Conservation (phyloP, 2,329 filamentous ascomycete species). For the Aspergillus pseudoglaucus region DNA sequence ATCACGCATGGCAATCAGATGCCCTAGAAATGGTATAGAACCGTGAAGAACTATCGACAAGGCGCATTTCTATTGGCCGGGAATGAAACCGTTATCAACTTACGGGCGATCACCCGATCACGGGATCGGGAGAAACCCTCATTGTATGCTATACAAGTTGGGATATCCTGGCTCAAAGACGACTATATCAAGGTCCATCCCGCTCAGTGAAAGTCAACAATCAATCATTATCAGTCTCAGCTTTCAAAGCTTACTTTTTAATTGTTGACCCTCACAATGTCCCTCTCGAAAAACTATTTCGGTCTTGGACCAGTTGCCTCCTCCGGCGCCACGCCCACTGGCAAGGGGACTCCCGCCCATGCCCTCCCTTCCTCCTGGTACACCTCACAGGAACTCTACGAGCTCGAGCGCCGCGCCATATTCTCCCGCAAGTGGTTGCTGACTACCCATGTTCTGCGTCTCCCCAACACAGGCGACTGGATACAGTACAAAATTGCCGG, state of each 20-base stretch:
- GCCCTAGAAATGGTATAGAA: too few species aligned
- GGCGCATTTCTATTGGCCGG: neutral
- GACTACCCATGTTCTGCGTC: constrained; percentile 38
- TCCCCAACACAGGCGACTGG: constrained; percentile 51
- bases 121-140: neutral
- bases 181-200: neutral
- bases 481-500: constrained; percentile 51
- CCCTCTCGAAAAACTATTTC: constrained; percentile 32
- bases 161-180: neutral
- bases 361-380: constrained; percentile 50
- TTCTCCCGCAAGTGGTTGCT: constrained; percentile 50
- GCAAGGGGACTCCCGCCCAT: constrained; percentile 27
- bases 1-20: too few species aligned
- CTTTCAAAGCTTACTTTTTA: neutral
- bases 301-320: constrained; percentile 25
- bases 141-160: neutral
- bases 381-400: constrained; percentile 39
- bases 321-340: constrained; percentile 7
- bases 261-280: neutral
- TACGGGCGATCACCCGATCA: neutral
- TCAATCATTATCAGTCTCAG: neutral
- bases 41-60: too few species aligned
- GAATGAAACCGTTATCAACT: neutral
- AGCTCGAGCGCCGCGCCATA: constrained; percentile 52
- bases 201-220: neutral